Base-by-base conservation (phyloP, 2,329 filamentous ascomycete genomes). In the Thelonectria rubi region DNA sequence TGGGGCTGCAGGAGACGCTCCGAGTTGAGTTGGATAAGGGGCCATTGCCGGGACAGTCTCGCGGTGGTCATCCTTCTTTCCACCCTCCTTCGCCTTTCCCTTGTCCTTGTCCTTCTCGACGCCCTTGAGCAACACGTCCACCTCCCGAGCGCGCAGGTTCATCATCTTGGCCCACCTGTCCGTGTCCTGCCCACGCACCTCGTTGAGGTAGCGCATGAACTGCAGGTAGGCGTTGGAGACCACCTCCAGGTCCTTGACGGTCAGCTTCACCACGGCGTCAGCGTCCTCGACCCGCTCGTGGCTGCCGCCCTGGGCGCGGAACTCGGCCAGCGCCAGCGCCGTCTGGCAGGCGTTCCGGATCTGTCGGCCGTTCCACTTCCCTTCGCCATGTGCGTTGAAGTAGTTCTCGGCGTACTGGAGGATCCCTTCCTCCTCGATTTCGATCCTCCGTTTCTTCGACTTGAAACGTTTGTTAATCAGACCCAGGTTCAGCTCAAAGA, bases 351-450 rank as follows among this genome's bases (percentile, higher is more conserved):
- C 64, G 17, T 67, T 67, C 10, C 59, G 61, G 18, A 67, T 65
- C 45, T 67, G 65, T 17, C 64, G 56, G 12, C 64, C 62, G 20
- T 66, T 66, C 64, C 70, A 80, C 89, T 30, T 74, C 12, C 32
- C 32, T 3, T 56, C 14, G 26, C 21, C 46, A 43, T 45, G 18
- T 5, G 37, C 6, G 3, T 30, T n/a, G 10, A 21, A 50, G 39
- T 46, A 24, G 8, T 51, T 4, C 3, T 24, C 15, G 0, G 52
- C 39, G 20, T 37, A 50, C 24, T 24, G 37, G 14, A 15, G 21
- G 9, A 40, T 58, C 11, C 48, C 43, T 3, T 34, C 32, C 10
- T 34, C 11, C 49, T 65, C 63, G 5, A 60, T 58, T 4, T 65
- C 56, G 2, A 68, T 65, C 2, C 17, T 34, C 1, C 34, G 17